phyloP scores from a whole-genome alignment of 2,329 filamentous ascomycete genomes.

The Hymenoscyphus occultus region DNA sequence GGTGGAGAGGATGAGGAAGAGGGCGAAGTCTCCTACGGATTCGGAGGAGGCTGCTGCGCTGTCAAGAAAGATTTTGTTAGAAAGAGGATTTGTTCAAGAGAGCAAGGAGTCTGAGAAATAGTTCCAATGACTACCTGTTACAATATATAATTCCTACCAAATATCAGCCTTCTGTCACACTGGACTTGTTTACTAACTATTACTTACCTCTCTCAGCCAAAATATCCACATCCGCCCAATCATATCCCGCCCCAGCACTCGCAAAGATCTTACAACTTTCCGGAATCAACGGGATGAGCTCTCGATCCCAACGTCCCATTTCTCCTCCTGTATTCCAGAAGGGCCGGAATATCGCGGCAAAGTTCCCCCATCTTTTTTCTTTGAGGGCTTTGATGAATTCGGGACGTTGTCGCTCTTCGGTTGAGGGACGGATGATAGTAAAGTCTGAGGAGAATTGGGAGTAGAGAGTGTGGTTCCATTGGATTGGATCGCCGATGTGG shows the following conservation, averaged over 20 bases:
- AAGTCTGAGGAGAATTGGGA: constrained; percentile 41
- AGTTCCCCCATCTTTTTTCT: constrained; percentile 54
- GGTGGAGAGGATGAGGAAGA: constrained; percentile 65
- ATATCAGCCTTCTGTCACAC: background rate
- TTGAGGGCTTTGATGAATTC: constrained; percentile 49
- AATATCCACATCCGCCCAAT: constrained; percentile 59
- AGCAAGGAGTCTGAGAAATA: background rate
- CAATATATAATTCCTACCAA: constrained; percentile 60
- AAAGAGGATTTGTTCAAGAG: no score
- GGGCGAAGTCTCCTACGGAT: constrained; percentile 68
- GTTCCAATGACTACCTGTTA: constrained; percentile 46
- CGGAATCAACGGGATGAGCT: constrained; percentile 55
- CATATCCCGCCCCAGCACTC: constrained; percentile 59
- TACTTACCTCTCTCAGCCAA: constrained; percentile 52
- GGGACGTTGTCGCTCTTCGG: constrained; percentile 48
- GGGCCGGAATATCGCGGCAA: constrained; percentile 51
- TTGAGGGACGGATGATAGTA: constrained; percentile 47
- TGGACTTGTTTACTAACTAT: background rate
- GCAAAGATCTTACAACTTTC: constrained; percentile 54
- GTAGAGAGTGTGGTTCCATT: constrained; percentile 34
- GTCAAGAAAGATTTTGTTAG: constrained; percentile 11
- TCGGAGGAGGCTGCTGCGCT: constrained; percentile 66
- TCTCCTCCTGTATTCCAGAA: constrained; percentile 65
- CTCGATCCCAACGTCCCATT: constrained; percentile 61
- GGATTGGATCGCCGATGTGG: constrained; percentile 36